Conservation (phyloP, 495 filamentous ascomycete species). For the Penicillium maclennaniae region DNA sequence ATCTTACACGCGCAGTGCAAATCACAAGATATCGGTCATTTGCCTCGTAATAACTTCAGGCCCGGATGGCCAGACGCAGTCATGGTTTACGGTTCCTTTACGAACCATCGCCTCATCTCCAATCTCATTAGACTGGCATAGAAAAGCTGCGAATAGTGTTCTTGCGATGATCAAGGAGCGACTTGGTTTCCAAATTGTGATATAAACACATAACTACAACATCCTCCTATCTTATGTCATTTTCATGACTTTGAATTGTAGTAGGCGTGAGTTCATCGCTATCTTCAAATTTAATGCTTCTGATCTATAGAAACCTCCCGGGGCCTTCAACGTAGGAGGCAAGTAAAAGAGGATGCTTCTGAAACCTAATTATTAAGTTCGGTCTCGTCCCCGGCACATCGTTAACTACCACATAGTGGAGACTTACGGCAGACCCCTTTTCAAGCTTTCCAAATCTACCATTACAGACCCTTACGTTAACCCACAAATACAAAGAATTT, state of each 20-base stretch:
- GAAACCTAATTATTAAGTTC: too few relatives aligned
- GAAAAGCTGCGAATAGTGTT: slow-evolving; percentile 5
- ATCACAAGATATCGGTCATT: slow-evolving; percentile 3
- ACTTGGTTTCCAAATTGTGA: slow-evolving; percentile 11
- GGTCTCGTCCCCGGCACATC: too few relatives aligned
- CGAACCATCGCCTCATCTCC: slow-evolving; percentile 8
- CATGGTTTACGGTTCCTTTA: slow-evolving; percentile 12
- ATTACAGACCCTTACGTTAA: not conserved
- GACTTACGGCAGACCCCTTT: too few relatives aligned
- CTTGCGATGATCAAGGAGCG: slow-evolving; percentile 7
- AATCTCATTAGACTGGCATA: slow-evolving; percentile 12
- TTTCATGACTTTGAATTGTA: not conserved
- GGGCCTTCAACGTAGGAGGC: too few relatives aligned
- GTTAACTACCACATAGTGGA: too few relatives aligned
- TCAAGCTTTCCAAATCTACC: not conserved
- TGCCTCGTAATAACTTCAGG: slow-evolving; percentile 5
- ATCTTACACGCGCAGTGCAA: slow-evolving; percentile 6
- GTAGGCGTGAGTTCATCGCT: too few relatives aligned
- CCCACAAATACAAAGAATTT: not conserved
- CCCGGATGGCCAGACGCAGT: slow-evolving; percentile 10
- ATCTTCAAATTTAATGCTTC: too few relatives aligned
- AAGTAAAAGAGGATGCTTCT: too few relatives aligned
- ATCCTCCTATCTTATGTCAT: slow-evolving; percentile 3
- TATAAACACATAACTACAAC: slow-evolving; percentile 1
- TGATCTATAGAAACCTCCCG: too few relatives aligned